phyloP scores from a whole-genome alignment of 2,329 filamentous ascomycete species.

The Penicillium capsulatum region DNA sequence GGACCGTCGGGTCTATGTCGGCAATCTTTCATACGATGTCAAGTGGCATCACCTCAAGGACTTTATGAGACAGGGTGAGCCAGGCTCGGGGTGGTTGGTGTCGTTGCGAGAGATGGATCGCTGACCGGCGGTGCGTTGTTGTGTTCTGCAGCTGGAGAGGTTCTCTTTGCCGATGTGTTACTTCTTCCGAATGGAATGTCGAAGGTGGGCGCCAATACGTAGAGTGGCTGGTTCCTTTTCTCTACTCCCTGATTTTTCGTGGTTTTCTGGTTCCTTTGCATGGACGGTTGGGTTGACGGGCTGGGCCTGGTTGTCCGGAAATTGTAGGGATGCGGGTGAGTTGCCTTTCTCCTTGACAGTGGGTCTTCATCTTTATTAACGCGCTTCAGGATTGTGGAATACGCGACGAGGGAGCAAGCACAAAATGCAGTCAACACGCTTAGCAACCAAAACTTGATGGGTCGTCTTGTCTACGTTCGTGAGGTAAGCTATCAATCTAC shows the following conservation, averaged over 20 bases:
- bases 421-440: slow-evolving; percentile 95
- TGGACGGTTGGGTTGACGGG: slow-evolving; percentile 99
- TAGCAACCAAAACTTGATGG: slow-evolving; percentile 99
- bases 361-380: slow-evolving; percentile 1
- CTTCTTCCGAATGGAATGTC: slow-evolving; percentile 99
- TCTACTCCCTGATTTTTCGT: slow-evolving; percentile 57
- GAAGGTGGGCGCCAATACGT: slow-evolving; percentile 97
- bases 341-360: slow-evolving; percentile 23
- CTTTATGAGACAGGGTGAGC: slow-evolving; percentile 98
- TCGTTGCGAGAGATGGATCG: slow-evolving; percentile 3
- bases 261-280: slow-evolving; percentile 61
- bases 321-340: slow-evolving; percentile 99
- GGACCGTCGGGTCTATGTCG: slow-evolving; percentile 98
- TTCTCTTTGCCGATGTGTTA: slow-evolving; percentile 98
- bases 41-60: slow-evolving; percentile 99
- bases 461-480: slow-evolving; percentile 94
- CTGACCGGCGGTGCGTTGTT: slow-evolving; percentile 15
- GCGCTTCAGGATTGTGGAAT: slow-evolving; percentile 91
- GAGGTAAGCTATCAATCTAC: slow-evolving; percentile 59
- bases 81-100: slow-evolving; percentile 23
- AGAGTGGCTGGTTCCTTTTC: slow-evolving; percentile 76
- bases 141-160: slow-evolving; percentile 76
- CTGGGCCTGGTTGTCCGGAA: slow-evolving; percentile 82
- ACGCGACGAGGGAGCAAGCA: slow-evolving; percentile 98
- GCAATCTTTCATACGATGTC: slow-evolving; percentile 98